phyloP scores from a whole-genome alignment of 192 early-diverging fungal genomes.

The Spizellomyces punctatus region DNA sequence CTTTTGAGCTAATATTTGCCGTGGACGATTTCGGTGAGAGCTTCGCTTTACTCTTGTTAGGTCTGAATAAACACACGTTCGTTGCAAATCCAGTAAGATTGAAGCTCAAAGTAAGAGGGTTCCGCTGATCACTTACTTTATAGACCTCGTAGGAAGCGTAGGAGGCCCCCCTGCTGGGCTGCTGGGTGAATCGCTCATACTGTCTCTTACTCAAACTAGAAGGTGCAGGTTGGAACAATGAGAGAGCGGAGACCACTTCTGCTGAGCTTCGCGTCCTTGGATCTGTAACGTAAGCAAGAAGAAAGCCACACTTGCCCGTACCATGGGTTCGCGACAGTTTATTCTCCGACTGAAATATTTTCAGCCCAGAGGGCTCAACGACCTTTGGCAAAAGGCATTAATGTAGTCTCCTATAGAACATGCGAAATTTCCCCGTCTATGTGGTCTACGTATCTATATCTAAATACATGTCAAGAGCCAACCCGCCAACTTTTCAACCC shows the following conservation, averaged over 20 bases:
- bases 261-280: no score
- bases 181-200: not conserved
- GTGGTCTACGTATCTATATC: no score
- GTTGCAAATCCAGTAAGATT: not conserved
- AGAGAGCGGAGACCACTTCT: no score
- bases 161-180: not conserved
- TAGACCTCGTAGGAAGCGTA: not conserved
- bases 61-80: not conserved
- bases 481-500: constrained; percentile 26
- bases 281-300: no score
- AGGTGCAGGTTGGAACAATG: no score
- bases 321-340: no score
- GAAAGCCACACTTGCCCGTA: no score
- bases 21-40: constrained; percentile 4
- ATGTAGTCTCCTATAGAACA: no score
- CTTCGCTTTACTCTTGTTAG: not conserved
- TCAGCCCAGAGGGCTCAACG: no score
- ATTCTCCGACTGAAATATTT: no score
- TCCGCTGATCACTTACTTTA: not conserved
- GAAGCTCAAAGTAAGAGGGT: not conserved
- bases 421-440: no score
- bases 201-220: not conserved
- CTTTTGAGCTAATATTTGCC: not conserved
- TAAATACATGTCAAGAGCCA: not conserved
- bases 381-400: no score